Conservation (phyloP, 805 yeast genomes). For the Candida verbasci region DNA sequence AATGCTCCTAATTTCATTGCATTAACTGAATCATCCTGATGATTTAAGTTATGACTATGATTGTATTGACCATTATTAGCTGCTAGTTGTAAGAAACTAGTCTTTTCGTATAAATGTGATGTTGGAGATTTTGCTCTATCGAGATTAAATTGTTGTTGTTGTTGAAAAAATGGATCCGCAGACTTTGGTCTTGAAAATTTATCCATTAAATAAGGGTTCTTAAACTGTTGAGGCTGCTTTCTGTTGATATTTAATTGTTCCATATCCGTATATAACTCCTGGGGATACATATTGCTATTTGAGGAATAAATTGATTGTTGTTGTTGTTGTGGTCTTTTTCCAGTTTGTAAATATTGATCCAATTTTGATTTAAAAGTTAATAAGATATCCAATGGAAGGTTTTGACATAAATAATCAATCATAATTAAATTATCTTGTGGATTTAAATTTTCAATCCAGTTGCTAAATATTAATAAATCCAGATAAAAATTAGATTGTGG, state of each 20-base stretch:
- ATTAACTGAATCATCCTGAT: conserved; percentile 25
- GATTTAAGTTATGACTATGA: conserved; percentile 3
- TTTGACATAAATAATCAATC: conserved; percentile 49
- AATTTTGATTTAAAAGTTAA: conserved; percentile 45
- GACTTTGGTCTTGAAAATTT: conserved; percentile 37
- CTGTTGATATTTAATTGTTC: conserved; percentile 10
- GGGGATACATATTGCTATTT: conserved; percentile 4
- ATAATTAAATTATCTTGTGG: conserved; percentile 50
- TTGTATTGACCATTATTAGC: conserved; percentile 12
- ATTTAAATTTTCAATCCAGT: conserved; percentile 47
- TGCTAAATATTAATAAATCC: conserved; percentile 47
- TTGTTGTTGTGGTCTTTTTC: conserved; percentile 8
- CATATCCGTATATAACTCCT: conserved; percentile 15
- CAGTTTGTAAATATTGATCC: conserved; percentile 30
- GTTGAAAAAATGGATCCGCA: conserved; percentile 40
- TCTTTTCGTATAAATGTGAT: conserved; percentile 39
- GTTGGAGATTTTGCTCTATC: conserved; percentile 39
- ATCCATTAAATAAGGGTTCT: conserved; percentile 9
- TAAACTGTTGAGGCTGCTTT: conserved; percentile 1
- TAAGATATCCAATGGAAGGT: conserved; percentile 49
- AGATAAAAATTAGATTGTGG: conserved; percentile 35
- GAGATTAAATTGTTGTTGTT: conserved; percentile 13
- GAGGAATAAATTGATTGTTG: background rate
- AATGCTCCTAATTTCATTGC: conserved; percentile 64
- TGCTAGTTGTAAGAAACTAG: conserved; percentile 37